Evolutionary conservation across 176 grass and related monocot species (phyloP), one percentile per base, ranked within the genome.

Genomic region (Tuctoria greenei): DNA sequence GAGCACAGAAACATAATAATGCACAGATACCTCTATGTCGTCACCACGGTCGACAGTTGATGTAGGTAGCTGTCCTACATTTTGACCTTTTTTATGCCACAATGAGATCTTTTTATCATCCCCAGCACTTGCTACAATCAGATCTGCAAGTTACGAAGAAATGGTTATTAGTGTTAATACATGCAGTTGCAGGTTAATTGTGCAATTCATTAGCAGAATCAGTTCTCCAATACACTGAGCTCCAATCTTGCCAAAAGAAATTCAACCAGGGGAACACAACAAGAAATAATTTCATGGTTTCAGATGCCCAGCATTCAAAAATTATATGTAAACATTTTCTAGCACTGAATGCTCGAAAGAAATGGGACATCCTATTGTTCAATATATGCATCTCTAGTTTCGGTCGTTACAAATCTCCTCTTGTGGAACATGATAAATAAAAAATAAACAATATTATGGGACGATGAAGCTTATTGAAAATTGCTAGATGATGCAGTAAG

Each of bases 71-170:
- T 82, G 84, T 84, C 88, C 95, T 80, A 92, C 73, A 81, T 67
- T 92, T 81, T 89, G 86, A 73, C 91, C 95, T 64, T 88, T 92
- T 67, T 90, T 98, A 85, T 98, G 87, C 86, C 95, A 98, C 27
- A 98, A 76, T 56, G 95, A 86, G 58, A 98, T 92, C 85, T 88
- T 98, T 75, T 92, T 98, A 84, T 98, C 95, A 87, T 98, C 95
- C 58, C 95, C 95, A 7, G 88, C 89, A 71, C 91, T 98, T 79
- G 95, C 95, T 79, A 94, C 79, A 73, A 98, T 90, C 40, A 92
- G 72, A 86, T 98, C 91, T 98, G 89, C 72, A 92, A 7, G 55
- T 84, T n/a, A 67, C 45, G 58, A 67, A 42, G 10, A 74, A 72
- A 81, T 79, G 50, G 10, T 27, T 63, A 17, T 82, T 13, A 57